phyloP scores from a whole-genome alignment of 2,329 filamentous ascomycete species.

The Colletotrichum sidae region DNA sequence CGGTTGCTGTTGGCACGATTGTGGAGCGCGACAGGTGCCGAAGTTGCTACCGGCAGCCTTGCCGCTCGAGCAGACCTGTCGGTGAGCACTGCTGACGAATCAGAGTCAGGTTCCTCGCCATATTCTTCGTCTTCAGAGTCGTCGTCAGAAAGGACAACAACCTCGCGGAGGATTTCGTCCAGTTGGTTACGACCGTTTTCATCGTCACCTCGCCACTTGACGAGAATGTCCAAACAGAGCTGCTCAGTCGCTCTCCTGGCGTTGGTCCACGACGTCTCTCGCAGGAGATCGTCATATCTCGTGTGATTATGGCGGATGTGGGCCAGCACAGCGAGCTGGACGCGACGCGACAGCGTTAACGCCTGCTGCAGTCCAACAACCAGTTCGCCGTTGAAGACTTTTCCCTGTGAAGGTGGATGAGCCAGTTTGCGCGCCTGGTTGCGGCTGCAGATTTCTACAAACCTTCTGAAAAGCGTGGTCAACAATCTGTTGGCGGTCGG shows the following conservation, averaged over 20 bases:
- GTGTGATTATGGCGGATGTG: constrained; percentile 77
- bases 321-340: constrained; percentile 73
- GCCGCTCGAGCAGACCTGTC: constrained; percentile 8
- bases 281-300: constrained; percentile 71
- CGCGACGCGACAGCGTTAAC: constrained; percentile 69
- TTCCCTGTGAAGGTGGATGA: constrained; percentile 53
- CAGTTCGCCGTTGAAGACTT: constrained; percentile 62
- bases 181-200: constrained; percentile 76
- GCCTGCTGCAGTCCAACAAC: constrained; percentile 69
- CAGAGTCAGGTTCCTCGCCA: constrained; percentile 48
- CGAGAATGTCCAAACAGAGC: constrained; percentile 72
- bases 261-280: constrained; percentile 68
- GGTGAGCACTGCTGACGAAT: constrained; percentile 43
- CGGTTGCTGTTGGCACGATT: constrained; percentile 16
- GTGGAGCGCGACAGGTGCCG: constrained; percentile 13
- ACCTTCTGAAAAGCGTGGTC: constrained; percentile 73
- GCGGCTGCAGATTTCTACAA: constrained; percentile 41
- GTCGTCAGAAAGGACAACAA: constrained; percentile 74
- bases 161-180: constrained; percentile 74
- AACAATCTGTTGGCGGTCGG: constrained; percentile 72
- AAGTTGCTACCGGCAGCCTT: constrained; percentile 11
- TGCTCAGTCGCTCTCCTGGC: constrained; percentile 71
- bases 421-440: not conserved
- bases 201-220: constrained; percentile 79
- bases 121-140: constrained; percentile 55